A percentile compares a stretch with the other conserved stretches of the same genome.
Conservation (phyloP, 176 grass and related monocot genomes). For the Avena atlantica region DNA sequence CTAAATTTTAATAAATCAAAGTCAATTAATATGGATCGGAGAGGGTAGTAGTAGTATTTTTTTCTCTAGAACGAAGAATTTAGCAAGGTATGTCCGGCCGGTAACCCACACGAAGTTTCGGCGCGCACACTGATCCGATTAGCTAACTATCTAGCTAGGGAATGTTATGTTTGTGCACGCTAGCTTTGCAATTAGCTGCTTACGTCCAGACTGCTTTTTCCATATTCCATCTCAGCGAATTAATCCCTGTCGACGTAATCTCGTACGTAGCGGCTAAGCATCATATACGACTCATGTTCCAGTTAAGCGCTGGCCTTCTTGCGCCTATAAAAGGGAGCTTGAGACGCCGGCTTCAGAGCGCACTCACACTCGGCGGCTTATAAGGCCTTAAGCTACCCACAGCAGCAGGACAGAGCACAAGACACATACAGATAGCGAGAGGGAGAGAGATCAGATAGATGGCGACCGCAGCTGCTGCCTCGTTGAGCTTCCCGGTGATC, state of each 20-base stretch:
- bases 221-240: background rate
- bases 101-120: background rate
- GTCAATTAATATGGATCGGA: too few relatives aligned
- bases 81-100: background rate
- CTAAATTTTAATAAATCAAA: too few relatives aligned
- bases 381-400: background rate
- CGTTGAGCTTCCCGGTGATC: slow-evolving; percentile 73
- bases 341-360: slow-evolving; percentile 14
- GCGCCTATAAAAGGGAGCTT: too few relatives aligned
- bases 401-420: background rate
- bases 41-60: too few relatives aligned
- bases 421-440: background rate
- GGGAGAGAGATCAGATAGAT: slow-evolving; percentile 26
- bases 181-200: background rate
- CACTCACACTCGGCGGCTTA: background rate
- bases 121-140: background rate
- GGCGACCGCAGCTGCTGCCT: slow-evolving; percentile 3
- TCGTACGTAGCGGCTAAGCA: background rate
- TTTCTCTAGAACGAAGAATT: too few relatives aligned
- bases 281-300: background rate
- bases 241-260: background rate
- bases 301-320: background rate
- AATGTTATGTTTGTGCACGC: background rate
- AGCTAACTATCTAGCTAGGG: background rate
- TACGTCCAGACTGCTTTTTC: background rate